phyloP scores from a whole-genome alignment of 108 stramenopile genomes.

The Nitzschia sp. region DNA sequence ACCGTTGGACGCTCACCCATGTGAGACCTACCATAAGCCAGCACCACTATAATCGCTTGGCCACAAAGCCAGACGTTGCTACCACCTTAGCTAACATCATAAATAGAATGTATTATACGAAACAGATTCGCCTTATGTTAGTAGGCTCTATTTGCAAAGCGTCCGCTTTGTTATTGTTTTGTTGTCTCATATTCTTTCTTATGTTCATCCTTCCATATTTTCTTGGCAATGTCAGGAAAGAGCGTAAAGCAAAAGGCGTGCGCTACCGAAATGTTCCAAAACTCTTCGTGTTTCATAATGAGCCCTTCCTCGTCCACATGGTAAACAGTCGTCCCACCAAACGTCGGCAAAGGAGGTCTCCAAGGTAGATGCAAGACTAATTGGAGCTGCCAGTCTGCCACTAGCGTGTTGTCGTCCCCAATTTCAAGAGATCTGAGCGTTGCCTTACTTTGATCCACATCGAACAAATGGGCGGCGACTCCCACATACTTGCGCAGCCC shows the following conservation, averaged over 20 bases:
- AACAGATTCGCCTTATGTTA: too few relatives aligned
- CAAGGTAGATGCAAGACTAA: conserved; percentile 67
- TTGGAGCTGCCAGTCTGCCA: conserved; percentile 59
- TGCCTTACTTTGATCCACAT: conserved; percentile 37
- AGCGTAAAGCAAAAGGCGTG: conserved; percentile 64
- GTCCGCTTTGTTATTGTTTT: too few relatives aligned
- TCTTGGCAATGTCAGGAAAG: conserved; percentile 43
- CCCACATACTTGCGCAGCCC: conserved; percentile 68
- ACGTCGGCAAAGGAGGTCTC: conserved; percentile 65
- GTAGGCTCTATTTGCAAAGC: too few relatives aligned
- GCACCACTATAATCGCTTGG: too few relatives aligned
- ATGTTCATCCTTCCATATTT: conserved; percentile 25
- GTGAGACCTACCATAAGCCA: too few relatives aligned
- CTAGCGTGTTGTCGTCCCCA: conserved; percentile 30
- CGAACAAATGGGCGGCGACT: conserved; percentile 59
- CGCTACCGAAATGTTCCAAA: conserved; percentile 71
- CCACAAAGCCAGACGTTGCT: too few relatives aligned
- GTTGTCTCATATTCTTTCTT: not conserved
- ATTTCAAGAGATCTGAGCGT: conserved; percentile 27
- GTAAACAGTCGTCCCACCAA: conserved; percentile 72
- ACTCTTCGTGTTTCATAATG: conserved; percentile 65
- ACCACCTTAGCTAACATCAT: too few relatives aligned
- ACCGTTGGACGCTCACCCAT: too few relatives aligned
- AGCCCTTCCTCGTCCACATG: conserved; percentile 65
- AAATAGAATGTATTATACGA: too few relatives aligned